These are phyloP conservation scores for Letharia columbiana DNA, from an alignment of 495 filamentous ascomycete genomes.

Conservation along the genomic window DNA sequence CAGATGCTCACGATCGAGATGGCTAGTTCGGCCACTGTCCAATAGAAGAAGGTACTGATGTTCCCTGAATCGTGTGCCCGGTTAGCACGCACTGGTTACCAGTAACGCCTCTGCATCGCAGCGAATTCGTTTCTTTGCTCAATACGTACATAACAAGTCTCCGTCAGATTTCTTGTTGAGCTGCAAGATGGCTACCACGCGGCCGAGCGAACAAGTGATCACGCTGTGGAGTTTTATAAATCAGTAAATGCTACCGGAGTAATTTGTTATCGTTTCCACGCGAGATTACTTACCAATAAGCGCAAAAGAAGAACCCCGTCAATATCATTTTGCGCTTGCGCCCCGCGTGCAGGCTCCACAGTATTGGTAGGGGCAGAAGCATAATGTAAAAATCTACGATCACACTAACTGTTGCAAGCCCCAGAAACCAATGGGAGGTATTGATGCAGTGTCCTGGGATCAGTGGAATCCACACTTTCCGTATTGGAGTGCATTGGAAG, in stretches of 20 bases:
- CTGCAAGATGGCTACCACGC: background rate
- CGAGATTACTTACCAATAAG: conserved; percentile 1
- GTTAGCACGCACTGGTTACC: background rate
- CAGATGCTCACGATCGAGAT: conserved; percentile 8
- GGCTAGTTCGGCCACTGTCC: background rate
- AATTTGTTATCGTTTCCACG: background rate
- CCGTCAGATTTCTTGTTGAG: too few relatives aligned
- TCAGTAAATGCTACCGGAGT: background rate
- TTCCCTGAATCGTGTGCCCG: background rate
- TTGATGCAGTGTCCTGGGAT: conserved; percentile 2
- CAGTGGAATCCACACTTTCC: background rate
- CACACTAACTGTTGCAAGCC: background rate
- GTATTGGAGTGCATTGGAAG: conserved; percentile 1
- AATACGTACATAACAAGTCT: conserved; percentile 1
- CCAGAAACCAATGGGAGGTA: background rate
- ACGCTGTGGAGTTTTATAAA: background rate
- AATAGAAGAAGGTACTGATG: background rate
- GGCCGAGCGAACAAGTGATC: background rate
- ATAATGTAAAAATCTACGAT: conserved; percentile 1
- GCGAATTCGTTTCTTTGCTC: too few relatives aligned
- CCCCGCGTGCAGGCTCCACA: conserved; percentile 4
- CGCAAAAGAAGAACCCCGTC: conserved; percentile 6
- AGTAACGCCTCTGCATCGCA: background rate
- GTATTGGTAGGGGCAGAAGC: background rate
- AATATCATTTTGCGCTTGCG: background rate